Evolutionary conservation across 495 filamentous ascomycete species (phyloP).

Genomic region (Tuber indicum): DNA sequence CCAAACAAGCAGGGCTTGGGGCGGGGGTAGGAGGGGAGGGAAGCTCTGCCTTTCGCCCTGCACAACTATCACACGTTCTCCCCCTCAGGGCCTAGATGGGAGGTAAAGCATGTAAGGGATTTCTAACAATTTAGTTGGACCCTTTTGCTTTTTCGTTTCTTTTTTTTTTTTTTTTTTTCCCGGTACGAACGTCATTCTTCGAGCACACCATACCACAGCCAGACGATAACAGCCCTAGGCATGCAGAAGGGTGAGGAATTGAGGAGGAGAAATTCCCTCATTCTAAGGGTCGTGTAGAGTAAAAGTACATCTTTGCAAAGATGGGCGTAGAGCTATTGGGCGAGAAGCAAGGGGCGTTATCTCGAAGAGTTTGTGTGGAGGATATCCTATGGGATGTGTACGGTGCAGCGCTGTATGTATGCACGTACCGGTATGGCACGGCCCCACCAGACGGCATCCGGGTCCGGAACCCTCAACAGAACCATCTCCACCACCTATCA

Average conservation of each 20-base stretch:
- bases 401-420: neutral
- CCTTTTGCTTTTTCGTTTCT: neutral
- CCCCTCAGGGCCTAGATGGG: neutral
- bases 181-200: neutral
- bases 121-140: neutral
- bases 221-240: neutral
- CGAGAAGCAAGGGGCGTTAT: neutral
- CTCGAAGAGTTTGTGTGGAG: neutral
- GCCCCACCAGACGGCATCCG: neutral
- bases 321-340: neutral
- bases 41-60: neutral
- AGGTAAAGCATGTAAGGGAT: constrained; percentile 4
- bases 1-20: neutral
- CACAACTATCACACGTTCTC: neutral
- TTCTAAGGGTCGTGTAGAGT: constrained; percentile 1
- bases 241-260: neutral
- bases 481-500: neutral
- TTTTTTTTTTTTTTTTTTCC: neutral
- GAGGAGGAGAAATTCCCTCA: constrained; percentile 4
- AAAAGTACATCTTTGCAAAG: neutral
- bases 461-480: neutral
- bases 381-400: neutral
- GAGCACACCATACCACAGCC: neutral
- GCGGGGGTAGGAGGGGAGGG: neutral
- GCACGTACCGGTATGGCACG: neutral